These are phyloP conservation scores for Diaporthe vaccinii DNA, from an alignment of 2,329 filamentous ascomycete genomes.

Conservation along the genomic window DNA sequence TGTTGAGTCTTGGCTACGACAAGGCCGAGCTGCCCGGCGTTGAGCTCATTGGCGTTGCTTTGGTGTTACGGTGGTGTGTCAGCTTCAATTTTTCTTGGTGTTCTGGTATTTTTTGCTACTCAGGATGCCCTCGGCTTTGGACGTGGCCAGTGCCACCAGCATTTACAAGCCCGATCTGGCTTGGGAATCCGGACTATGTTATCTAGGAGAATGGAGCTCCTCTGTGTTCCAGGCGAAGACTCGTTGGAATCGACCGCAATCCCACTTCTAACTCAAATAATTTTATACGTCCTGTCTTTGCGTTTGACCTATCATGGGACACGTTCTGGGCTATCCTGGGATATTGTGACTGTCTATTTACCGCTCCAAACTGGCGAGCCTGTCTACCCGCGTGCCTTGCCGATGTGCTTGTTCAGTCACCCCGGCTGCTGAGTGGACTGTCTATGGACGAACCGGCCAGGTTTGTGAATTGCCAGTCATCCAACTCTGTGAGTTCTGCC, in stretches of 20 bases:
- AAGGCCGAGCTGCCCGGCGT: conserved; percentile 4
- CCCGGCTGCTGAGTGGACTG: background rate
- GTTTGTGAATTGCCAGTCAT: background rate
- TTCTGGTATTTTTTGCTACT: conserved; percentile 26
- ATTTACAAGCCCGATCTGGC: background rate
- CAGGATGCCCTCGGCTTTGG: background rate
- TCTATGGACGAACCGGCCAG: background rate
- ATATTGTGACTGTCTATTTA: background rate
- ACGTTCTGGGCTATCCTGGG: background rate
- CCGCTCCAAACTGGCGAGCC: background rate
- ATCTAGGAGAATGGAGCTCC: background rate
- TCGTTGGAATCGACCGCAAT: background rate
- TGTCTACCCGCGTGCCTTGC: background rate
- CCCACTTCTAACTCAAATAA: conserved; percentile 14
- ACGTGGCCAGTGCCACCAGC: background rate
- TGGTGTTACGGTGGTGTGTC: conserved; percentile 27
- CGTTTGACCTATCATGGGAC: background rate
- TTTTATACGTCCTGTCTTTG: background rate
- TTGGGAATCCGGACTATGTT: background rate
- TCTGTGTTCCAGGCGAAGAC: background rate
- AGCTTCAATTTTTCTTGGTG: conserved; percentile 28
- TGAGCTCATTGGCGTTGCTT: conserved; percentile 31
- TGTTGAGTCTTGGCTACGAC: background rate
- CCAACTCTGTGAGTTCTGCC: background rate
- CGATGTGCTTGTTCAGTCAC: background rate